Evolutionary conservation across 108 stramenopile genomes (phyloP).

Genomic region (Cyclotella distinguenda): DNA sequence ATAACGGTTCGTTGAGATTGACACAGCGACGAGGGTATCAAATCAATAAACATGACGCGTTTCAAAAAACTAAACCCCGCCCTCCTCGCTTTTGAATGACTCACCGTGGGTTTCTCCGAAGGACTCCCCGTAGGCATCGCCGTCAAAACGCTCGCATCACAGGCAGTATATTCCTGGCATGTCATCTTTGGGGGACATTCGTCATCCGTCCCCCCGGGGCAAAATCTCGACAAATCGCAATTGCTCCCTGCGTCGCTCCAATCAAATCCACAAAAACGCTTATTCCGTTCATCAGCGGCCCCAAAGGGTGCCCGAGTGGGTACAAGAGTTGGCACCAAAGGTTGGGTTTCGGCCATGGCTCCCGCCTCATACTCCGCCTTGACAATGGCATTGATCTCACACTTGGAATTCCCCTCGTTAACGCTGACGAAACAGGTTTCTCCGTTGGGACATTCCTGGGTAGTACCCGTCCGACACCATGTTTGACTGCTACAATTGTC

Average conservation of each 20-base stretch:
- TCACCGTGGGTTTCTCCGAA: conserved; percentile 11
- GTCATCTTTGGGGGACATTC: conserved; percentile 30
- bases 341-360: background rate
- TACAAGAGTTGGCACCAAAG: background rate
- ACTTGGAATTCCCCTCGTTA: conserved; percentile 21
- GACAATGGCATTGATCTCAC: conserved; percentile 45
- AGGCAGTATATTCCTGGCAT: conserved; percentile 32
- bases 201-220: conserved; percentile 32
- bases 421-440: conserved; percentile 35
- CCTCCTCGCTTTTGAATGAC: background rate
- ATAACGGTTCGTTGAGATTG: background rate
- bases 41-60: no score
- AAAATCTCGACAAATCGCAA: conserved; percentile 30
- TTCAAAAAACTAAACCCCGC: background rate
- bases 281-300: conserved; percentile 22
- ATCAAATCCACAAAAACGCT: conserved; percentile 30
- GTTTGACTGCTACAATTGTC: conserved; percentile 9
- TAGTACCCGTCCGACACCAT: conserved; percentile 40
- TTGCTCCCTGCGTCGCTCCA: conserved; percentile 35
- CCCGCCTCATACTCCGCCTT: conserved; percentile 31
- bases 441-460: conserved; percentile 50
- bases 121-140: conserved; percentile 13
- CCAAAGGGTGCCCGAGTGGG: conserved; percentile 9
- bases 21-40: no score
- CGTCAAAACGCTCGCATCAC: conserved; percentile 34